phyloP scores from a whole-genome alignment of 805 yeast genomes.

The Kodamaea hsintzibuensis region DNA sequence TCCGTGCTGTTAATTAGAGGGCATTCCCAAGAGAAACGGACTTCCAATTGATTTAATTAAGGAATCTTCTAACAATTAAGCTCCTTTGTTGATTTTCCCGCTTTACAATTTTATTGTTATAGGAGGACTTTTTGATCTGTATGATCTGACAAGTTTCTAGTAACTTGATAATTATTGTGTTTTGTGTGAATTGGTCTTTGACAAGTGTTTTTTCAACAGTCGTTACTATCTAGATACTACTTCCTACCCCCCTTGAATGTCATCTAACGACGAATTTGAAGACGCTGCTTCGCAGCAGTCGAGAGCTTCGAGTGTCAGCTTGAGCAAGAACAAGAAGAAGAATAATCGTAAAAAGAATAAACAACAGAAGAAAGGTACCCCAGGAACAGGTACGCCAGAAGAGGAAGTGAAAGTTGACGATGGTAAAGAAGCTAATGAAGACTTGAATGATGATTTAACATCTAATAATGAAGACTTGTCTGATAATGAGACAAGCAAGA shows the following conservation, averaged over 20 bases:
- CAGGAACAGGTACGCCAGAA: too few relatives aligned
- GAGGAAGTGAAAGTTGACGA: slow-evolving; percentile 9
- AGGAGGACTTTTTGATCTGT: not conserved
- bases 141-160: not conserved
- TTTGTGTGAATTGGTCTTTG: not conserved
- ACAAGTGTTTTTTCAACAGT: not conserved
- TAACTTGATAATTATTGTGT: not conserved
- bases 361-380: not conserved
- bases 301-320: not conserved
- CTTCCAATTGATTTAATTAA: slow-evolving; percentile 1
- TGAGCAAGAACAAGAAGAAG: not conserved
- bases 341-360: not conserved
- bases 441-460: slow-evolving; percentile 2
- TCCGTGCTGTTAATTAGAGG: slow-evolving; percentile 2
- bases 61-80: not conserved
- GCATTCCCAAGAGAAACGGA: slow-evolving; percentile 2
- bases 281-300: slow-evolving; percentile 17
- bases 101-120: not conserved
- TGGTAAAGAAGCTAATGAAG: slow-evolving; percentile 5
- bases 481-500: not conserved
- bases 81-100: not conserved
- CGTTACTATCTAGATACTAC: too few relatives aligned
- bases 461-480: not conserved
- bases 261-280: slow-evolving; percentile 24
- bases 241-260: slow-evolving; percentile 4